These are phyloP conservation scores for Carex parvula DNA, from an alignment of 176 grass and related monocot genomes.

Conservation along the genomic window DNA sequence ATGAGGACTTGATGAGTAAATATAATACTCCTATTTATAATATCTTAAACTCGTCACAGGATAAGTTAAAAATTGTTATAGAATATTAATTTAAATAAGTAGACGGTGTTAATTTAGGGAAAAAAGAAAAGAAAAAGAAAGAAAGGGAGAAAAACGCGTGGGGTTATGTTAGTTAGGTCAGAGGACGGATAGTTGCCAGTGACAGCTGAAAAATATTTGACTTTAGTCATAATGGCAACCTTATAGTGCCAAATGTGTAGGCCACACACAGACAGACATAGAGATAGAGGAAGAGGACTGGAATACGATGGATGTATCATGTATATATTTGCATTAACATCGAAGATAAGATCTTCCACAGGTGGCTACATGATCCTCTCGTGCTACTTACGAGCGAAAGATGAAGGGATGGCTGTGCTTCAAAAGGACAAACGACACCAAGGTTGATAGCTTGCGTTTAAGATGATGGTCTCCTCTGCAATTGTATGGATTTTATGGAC, in stretches of 20 bases:
- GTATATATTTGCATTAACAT: neutral
- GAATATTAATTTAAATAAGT: too few relatives aligned
- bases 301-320: too few relatives aligned
- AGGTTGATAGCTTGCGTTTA: neutral
- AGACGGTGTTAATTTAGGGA: too few relatives aligned
- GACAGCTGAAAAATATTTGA: neutral
- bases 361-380: too few relatives aligned
- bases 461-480: neutral
- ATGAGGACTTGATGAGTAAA: too few relatives aligned
- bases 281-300: neutral
- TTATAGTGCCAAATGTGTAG: neutral
- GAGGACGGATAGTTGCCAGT: neutral
- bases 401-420: neutral
- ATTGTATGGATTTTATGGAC: neutral
- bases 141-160: neutral
- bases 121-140: too few relatives aligned
- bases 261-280: neutral
- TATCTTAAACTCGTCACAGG: too few relatives aligned
- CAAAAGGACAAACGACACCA: neutral
- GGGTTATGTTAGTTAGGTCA: neutral
- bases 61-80: too few relatives aligned
- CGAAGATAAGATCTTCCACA: neutral
- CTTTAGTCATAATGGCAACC: neutral
- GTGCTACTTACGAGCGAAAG: neutral
- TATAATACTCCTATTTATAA: too few relatives aligned